Evolutionary conservation across 805 yeast species (phyloP).

Genomic region (Lachancea lanzarotensis): DNA sequence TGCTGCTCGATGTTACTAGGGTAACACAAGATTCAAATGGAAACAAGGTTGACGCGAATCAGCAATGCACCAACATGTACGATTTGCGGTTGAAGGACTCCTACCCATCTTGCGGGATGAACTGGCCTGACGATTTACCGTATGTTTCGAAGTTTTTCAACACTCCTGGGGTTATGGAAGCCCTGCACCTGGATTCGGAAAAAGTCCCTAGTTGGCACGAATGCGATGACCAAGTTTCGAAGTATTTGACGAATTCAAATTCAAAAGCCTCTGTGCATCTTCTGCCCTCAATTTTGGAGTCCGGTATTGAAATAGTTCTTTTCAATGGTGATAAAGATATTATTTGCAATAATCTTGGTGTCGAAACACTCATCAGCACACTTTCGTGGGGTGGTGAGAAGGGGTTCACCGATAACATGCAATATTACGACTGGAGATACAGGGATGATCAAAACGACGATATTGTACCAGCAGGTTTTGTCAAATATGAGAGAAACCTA

Average conservation of each 20-base stretch:
- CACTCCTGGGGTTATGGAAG: constrained; percentile 40
- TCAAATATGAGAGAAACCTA: constrained; percentile 58
- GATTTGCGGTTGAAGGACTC: constrained; percentile 65
- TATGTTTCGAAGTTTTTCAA: constrained; percentile 49
- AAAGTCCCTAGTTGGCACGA: constrained; percentile 59
- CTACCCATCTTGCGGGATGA: constrained; percentile 83
- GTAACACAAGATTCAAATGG: constrained; percentile 25
- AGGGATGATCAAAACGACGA: constrained; percentile 29
- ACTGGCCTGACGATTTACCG: constrained; percentile 76
- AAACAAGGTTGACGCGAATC: constrained; percentile 26
- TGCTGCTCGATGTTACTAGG: constrained; percentile 26
- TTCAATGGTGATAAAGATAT: constrained; percentile 87
- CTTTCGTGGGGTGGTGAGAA: constrained; percentile 57
- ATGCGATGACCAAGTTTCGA: constrained; percentile 59
- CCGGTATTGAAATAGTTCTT: constrained; percentile 54
- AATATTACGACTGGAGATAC: constrained; percentile 39
- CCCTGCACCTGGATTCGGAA: constrained; percentile 42
- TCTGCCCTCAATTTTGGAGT: constrained; percentile 56
- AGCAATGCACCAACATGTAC: constrained; percentile 74
- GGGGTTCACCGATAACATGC: constrained; percentile 29
- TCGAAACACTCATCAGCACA: constrained; percentile 55
- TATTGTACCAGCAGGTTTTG: constrained; percentile 34
- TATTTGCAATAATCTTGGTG: constrained; percentile 78
- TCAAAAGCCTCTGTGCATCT: constrained; percentile 58
- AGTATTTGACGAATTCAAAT: constrained; percentile 42